These are phyloP conservation scores for Solidago caesia DNA, from an alignment of 129 eudicot species.

Conservation along the genomic window DNA sequence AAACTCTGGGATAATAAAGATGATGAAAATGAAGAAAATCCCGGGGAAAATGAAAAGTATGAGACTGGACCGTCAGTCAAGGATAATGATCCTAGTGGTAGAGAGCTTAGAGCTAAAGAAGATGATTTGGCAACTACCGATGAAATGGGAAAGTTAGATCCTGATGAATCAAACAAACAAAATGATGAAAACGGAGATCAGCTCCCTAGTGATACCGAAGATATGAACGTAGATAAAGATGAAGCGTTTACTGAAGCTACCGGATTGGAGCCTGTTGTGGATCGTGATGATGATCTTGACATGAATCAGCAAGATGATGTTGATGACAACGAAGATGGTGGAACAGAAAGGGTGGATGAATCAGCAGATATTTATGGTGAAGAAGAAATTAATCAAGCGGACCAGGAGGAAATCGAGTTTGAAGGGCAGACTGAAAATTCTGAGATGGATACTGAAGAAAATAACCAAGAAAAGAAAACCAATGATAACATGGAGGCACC, in stretches of 20 bases:
- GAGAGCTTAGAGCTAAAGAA: slow-evolving; percentile 87
- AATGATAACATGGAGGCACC: slow-evolving; percentile 40
- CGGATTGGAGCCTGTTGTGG: slow-evolving; percentile 42
- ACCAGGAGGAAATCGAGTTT: slow-evolving; percentile 35
- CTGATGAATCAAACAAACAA: slow-evolving; percentile 41
- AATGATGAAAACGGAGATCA: slow-evolving; percentile 49
- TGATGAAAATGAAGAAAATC: slow-evolving; percentile 48
- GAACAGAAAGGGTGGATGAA: slow-evolving; percentile 43
- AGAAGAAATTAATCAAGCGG: slow-evolving; percentile 43
- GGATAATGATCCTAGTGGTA: slow-evolving; percentile 46
- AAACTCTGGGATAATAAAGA: slow-evolving; percentile 62
- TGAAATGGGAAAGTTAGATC: slow-evolving; percentile 43
- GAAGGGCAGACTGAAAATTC: slow-evolving; percentile 34
- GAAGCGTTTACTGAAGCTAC: slow-evolving; percentile 63
- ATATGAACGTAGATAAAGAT: slow-evolving; percentile 56
- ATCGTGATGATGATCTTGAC: slow-evolving; percentile 49
- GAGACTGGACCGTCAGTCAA: slow-evolving; percentile 71
- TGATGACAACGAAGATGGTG: slow-evolving; percentile 55
- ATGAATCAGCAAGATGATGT: slow-evolving; percentile 53
- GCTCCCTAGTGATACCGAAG: slow-evolving; percentile 39
- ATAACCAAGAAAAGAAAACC: slow-evolving; percentile 36
- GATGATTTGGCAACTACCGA: slow-evolving; percentile 46
- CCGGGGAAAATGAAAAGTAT: slow-evolving; percentile 54
- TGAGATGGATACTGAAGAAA: slow-evolving; percentile 41
- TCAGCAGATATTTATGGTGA: slow-evolving; percentile 37